These are phyloP conservation scores for Trichoderma sp. DNA, from an alignment of 2,329 filamentous ascomycete species.

Conservation along the genomic window DNA sequence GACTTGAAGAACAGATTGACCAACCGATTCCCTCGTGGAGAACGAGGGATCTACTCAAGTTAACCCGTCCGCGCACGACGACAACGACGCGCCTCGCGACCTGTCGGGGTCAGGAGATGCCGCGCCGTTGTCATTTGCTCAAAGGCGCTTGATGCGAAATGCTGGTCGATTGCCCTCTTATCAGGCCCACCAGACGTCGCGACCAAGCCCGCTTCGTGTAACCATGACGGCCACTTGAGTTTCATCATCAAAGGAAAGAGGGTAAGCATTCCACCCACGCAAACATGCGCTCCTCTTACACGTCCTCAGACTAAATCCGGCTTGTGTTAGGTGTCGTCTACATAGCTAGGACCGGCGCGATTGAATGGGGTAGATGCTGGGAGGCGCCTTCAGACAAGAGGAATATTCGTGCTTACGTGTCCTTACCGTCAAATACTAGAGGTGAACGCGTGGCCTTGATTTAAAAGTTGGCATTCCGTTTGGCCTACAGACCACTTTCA, in stretches of 20 bases:
- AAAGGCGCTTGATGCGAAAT: slow-evolving; percentile 48
- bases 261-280: slow-evolving; percentile 25
- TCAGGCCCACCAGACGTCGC: slow-evolving; percentile 50
- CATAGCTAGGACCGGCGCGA: slow-evolving; percentile 17
- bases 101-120: slow-evolving; percentile 44
- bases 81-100: slow-evolving; percentile 40
- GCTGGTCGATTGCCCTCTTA: slow-evolving; percentile 44
- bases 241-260: slow-evolving; percentile 32
- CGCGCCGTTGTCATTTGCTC: slow-evolving; percentile 43
- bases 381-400: slow-evolving; percentile 6
- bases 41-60: slow-evolving; percentile 80
- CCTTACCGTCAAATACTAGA: slow-evolving; percentile 11
- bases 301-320: background rate
- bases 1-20: slow-evolving; percentile 64
- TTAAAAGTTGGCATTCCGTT: background rate
- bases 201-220: slow-evolving; percentile 66
- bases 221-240: slow-evolving; percentile 62
- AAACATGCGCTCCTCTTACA: background rate
- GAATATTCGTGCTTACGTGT: slow-evolving; percentile 12
- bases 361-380: slow-evolving; percentile 15
- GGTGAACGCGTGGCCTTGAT: slow-evolving; percentile 10
- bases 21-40: slow-evolving; percentile 78
- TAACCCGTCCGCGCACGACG: slow-evolving; percentile 44
- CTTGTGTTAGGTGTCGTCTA: slow-evolving; percentile 5
- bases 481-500: slow-evolving; percentile 6